A percentile compares a stretch with the other conserved stretches of the same genome.
Evolutionary conservation across 2,329 filamentous ascomycete species (phyloP).

Genomic region (Epichloe sibirici): DNA sequence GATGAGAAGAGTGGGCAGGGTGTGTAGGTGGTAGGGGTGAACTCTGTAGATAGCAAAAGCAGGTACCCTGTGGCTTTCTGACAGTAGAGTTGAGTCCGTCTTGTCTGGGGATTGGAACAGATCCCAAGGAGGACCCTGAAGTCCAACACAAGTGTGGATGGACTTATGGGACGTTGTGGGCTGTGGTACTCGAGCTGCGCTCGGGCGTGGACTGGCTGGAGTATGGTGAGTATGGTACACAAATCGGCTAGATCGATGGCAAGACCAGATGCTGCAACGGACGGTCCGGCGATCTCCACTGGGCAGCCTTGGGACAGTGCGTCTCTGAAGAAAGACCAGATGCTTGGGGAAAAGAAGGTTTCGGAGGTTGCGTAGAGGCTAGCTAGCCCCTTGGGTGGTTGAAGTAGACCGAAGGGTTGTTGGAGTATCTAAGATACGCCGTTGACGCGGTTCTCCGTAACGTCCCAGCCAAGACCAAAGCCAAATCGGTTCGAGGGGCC

Average conservation of each 20-base stretch:
- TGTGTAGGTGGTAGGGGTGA: not conserved
- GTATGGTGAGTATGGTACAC: constrained; percentile 7
- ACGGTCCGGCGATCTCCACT: constrained; percentile 9
- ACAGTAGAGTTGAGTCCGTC: not conserved
- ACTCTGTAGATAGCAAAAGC: not conserved
- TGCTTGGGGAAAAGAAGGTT: constrained; percentile 1
- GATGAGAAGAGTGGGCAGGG: constrained; percentile 3
- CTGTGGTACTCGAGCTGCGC: constrained; percentile 7
- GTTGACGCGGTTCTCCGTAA: not conserved
- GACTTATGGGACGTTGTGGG: not conserved
- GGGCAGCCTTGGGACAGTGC: constrained; percentile 4
- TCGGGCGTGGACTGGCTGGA: constrained; percentile 9
- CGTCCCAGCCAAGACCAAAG: not conserved
- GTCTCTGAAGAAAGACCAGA: not conserved
- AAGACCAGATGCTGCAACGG: constrained; percentile 8
- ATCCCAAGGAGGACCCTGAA: constrained; percentile 7
- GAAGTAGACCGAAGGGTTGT: not conserved
- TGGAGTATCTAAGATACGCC: not conserved
- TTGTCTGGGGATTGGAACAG: constrained; percentile 2
- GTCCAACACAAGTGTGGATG: constrained; percentile 4
- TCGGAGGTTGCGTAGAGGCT: constrained; percentile 4
- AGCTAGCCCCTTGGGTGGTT: not conserved
- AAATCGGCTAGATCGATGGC: constrained; percentile 9
- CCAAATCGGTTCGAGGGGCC: not conserved
- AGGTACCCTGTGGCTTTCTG: not conserved